A percentile compares a stretch with the other conserved stretches of the same genome.
These are phyloP conservation scores for Aureobasidium musti DNA, from an alignment of 2,329 filamentous ascomycete species.

Conservation along the genomic window DNA sequence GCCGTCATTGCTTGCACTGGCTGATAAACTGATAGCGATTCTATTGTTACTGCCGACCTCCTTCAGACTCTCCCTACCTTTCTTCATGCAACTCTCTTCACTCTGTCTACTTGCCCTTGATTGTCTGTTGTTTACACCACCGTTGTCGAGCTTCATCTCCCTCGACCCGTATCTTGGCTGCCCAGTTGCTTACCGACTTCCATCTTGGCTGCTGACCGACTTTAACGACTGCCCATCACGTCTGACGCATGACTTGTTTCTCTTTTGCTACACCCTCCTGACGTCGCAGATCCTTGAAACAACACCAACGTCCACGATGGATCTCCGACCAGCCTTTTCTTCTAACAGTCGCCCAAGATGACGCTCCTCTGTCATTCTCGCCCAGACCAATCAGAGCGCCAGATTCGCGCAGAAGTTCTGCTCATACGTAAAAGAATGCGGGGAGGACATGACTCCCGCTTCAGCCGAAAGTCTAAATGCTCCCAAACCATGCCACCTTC, in stretches of 20 bases:
- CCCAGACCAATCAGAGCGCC: slow-evolving; percentile 1
- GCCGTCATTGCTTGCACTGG: not conserved
- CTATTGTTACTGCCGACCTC: not conserved
- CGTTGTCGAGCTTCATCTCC: slow-evolving; percentile 13
- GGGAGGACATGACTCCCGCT: slow-evolving; percentile 21
- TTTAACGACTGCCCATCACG: slow-evolving; percentile 6
- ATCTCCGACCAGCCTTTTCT: slow-evolving; percentile 1
- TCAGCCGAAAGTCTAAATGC: slow-evolving; percentile 5
- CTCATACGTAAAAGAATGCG: slow-evolving; percentile 13
- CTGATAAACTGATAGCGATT: not conserved
- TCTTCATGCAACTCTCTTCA: no score
- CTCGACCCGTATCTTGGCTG: slow-evolving; percentile 9
- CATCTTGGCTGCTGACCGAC: slow-evolving; percentile 11
- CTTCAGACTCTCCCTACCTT: not conserved
- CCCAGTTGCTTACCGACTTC: not conserved
- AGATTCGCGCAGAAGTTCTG: no score
- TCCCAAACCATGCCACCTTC: slow-evolving; percentile 16
- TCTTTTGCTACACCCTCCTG: not conserved
- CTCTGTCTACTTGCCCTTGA: not conserved
- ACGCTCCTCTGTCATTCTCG: not conserved
- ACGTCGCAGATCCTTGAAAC: not conserved
- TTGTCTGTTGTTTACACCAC: slow-evolving; percentile 9
- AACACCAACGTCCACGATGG: not conserved
- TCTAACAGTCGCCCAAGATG: not conserved
- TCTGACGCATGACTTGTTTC: not conserved